phyloP scores from a whole-genome alignment of 225 moss, liverwort and hornwort genomes.

The Rhytidiadelphus loreus region DNA sequence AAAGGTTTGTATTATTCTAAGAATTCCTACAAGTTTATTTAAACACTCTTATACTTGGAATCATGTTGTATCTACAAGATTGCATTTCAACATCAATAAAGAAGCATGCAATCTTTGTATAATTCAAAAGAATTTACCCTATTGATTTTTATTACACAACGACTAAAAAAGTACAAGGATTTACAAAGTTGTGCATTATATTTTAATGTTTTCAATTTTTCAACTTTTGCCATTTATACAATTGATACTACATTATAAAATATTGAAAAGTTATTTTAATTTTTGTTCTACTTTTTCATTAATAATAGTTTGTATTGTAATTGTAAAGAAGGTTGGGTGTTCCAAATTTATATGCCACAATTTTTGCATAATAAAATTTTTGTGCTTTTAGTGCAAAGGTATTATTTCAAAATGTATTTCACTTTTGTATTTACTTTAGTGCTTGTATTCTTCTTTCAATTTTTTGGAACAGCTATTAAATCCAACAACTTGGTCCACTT shows the following conservation, averaged over 20 bases:
- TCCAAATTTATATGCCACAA: background rate
- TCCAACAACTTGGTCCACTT: background rate
- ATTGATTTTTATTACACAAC: background rate
- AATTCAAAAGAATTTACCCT: background rate
- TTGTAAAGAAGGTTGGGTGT: background rate
- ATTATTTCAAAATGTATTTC: background rate
- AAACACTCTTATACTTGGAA: background rate
- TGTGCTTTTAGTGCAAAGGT: background rate
- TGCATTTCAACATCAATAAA: background rate
- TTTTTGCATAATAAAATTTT: background rate
- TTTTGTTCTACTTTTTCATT: background rate
- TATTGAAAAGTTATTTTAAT: background rate
- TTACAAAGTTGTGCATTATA: background rate
- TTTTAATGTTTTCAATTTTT: too few species aligned
- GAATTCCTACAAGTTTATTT: too few species aligned
- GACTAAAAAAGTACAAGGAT: background rate
- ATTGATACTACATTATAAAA: background rate
- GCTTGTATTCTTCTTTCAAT: background rate
- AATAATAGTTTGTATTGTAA: background rate
- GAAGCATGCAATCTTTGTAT: background rate
- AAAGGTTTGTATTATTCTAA: background rate
- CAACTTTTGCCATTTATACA: background rate
- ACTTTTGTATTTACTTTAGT: background rate
- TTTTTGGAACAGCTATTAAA: background rate
- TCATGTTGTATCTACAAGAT: background rate